Base-by-base conservation (phyloP, 2,329 filamentous ascomycete species). In the Colletotrichum orchidophilum region DNA sequence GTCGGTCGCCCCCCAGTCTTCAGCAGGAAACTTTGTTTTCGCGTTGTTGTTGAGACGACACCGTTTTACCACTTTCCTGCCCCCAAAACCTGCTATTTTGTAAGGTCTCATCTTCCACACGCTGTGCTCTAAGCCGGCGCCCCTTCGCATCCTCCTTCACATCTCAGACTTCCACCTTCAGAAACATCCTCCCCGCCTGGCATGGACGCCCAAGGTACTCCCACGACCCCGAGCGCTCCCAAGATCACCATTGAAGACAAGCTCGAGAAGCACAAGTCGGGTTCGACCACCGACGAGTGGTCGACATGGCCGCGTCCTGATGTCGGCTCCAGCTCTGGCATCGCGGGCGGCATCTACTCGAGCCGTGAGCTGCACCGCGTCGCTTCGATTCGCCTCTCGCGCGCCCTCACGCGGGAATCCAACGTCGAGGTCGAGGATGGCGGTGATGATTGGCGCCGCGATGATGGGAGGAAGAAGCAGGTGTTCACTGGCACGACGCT, bases 401-500 rank as follows among this genome's bases (percentile, higher is more conserved):
- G 74, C 59, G 68, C 65, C 1, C 70, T 76, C 1, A 75, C 74
- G 1, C 63, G 73, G 33, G 78, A 77, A 15, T 75, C 76, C 5
- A 61, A 75, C 21, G 71, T 64, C 11, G 77, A 79, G 42, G 73
- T 73, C 24, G 78, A 80, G 2, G 78, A 77, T 35, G 21, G 33
- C 6, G 78, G 78, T 5, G 76, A 77, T 13, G 78, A 79, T 8
- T 80, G 79, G 79, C 76, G 76, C 9, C 78, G 75, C 35, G 76
- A 79, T 42, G 79, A 78, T 52, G 77, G 78, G 9, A 74, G 75
- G 46, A 78, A 79, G 75, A 81, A 80, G 74, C 80, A 81, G 74
- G 76, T 81, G 39, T 81, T 80, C 69, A 80, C 77, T 39, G 80
- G 80, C 33, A 79, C 77, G 9, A 75, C 79, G 26, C 71, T 81